These are phyloP conservation scores for Brassica balearica DNA, from an alignment of 441 rosid species.

Conservation along the genomic window DNA sequence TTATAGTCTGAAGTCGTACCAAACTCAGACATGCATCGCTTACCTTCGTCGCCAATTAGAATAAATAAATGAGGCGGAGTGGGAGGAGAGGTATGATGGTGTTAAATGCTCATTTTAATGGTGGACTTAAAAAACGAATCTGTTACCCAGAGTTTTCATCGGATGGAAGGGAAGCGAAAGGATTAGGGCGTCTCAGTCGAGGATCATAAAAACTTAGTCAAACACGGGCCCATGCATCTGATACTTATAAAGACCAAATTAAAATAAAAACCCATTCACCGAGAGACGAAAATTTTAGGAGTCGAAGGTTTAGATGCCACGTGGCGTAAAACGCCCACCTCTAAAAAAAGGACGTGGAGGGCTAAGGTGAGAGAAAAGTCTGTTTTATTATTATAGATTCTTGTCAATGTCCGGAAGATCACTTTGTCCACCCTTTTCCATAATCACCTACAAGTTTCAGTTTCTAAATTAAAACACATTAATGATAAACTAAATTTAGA, in stretches of 20 bases:
- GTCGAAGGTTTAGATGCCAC: no score
- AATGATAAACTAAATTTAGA: not conserved
- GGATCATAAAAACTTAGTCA: no score
- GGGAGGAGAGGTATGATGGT: not conserved
- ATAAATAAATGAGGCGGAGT: no score
- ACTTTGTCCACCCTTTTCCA: constrained; percentile 88
- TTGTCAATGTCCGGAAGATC: constrained; percentile 97
- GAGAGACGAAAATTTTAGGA: no score
- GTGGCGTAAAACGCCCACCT: no score
- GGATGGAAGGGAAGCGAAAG: not conserved
- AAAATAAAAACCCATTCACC: no score
- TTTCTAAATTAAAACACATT: constrained; percentile 15
- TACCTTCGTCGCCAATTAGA: not conserved
- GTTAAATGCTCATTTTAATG: not conserved
- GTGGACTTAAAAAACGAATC: not conserved
- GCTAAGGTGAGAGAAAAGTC: no score
- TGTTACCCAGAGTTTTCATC: not conserved
- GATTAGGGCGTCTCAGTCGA: not conserved
- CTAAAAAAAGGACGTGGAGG: no score
- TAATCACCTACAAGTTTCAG: constrained; percentile 63
- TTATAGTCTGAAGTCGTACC: not conserved
- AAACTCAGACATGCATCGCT: no score
- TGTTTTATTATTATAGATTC: constrained; percentile 38
- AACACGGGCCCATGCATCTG: no score
- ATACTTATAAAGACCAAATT: no score